A percentile compares a stretch with the other conserved stretches of the same genome.
phyloP scores from a whole-genome alignment of 768 basidiomycete genomes.

The Trametes sanguinea region DNA sequence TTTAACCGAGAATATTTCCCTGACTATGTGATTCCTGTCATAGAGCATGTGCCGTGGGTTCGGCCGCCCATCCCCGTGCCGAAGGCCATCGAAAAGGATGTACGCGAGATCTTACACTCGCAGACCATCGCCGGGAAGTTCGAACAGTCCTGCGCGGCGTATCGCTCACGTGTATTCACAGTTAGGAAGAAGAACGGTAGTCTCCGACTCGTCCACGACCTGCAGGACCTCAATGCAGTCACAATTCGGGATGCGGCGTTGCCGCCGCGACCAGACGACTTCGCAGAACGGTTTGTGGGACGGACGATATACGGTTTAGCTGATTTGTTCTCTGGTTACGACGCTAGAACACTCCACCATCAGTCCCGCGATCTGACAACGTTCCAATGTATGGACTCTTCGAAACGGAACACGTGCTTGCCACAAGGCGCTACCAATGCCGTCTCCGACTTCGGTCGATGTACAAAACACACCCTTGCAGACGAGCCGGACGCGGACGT shows the following conservation, averaged over 20 bases:
- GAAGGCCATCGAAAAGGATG: conserved; percentile 4
- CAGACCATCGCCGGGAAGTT: conserved; percentile 18
- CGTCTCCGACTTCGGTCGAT: too few species aligned
- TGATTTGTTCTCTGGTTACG: too few species aligned
- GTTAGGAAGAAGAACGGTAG: conserved; percentile 24
- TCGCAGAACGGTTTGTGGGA: conserved; percentile 25
- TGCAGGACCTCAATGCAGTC: conserved; percentile 25
- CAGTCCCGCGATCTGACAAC: too few species aligned
- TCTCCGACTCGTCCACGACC: conserved; percentile 22
- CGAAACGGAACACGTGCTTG: too few species aligned
- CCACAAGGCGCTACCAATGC: too few species aligned
- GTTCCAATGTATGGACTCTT: too few species aligned
- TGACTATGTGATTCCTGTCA: conserved; percentile 35
- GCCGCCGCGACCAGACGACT: conserved; percentile 22
- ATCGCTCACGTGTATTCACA: conserved; percentile 22
- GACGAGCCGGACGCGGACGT: too few species aligned
- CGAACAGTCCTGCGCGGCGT: conserved; percentile 25
- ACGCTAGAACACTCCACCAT: too few species aligned
- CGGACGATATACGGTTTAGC: too few species aligned
- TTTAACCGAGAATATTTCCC: conserved; percentile 37
- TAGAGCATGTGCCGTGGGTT: conserved; percentile 39
- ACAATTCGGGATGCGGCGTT: conserved; percentile 24
- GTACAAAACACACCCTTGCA: too few species aligned
- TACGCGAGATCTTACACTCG: neutral
- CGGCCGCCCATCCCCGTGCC: conserved; percentile 25